Evolutionary conservation across 768 basidiomycete species (phyloP), one percentile per base, ranked within the genome.

Genomic region (Pulveroboletus sp.): DNA sequence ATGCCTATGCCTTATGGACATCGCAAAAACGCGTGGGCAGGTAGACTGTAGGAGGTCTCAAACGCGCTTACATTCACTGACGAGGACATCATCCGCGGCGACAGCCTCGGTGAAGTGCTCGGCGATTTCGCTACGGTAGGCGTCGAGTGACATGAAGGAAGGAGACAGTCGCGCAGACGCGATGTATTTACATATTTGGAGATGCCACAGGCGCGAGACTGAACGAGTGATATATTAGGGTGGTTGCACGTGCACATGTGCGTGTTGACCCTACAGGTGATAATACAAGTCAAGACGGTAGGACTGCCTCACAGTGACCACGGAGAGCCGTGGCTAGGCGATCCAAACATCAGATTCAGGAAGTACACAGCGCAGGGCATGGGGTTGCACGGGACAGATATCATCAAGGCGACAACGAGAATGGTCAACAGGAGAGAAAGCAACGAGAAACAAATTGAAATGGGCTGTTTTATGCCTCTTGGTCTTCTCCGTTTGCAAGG

Each of bases 1-100:
- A 89, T 72, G 24, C 74, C 72, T 30, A 76, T 73, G 56, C 86
- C 87, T 89, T 52, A 59, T 12, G 47, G 10, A 32, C 28, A 11
- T 53, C 31, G 44, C 14, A 18, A 40, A 24, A 50, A 58, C 50
- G 45, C 49, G 60, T 62, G 33, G 46, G 51, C 27, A 43, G 35
- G n/a, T n/a, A 28, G 36, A 37, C 37, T 14, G 31, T 39, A 37
- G 24, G 24, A 45, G 17, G 33, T 46, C 47, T 39, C 38, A 39
- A 43, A 42, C 15, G 51, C 55, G 46, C 55, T 65, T 64, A 83
- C 82, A 83, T 76, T 84, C 80, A 47, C 71, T 66, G 27, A 78
- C 57, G 0, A 81, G 61, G 37, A 70, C 68, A 10, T 77, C 72
- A 46, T 82, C 76, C 4, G 57, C 59, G 9, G 58, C 67, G 24